phyloP scores from a whole-genome alignment of 495 filamentous ascomycete species.

The Astrocystis sublimbata region DNA sequence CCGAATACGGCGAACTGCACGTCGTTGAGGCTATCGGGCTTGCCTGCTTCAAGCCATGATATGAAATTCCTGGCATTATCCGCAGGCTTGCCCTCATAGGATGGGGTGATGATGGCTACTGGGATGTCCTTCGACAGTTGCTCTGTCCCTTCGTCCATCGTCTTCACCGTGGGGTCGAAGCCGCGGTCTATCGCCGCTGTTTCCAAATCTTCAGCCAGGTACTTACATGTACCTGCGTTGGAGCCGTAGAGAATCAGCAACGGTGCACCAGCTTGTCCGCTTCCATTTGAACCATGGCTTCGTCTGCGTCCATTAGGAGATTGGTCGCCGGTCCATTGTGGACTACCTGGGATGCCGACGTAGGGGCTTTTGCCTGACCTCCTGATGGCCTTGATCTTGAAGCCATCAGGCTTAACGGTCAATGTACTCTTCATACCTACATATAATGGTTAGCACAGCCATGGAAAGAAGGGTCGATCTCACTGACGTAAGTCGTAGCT shows the following conservation, averaged over 20 bases:
- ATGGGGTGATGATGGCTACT: constrained; percentile 60
- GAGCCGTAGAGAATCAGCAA: constrained; percentile 68
- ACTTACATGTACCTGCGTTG: constrained; percentile 69
- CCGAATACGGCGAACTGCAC: constrained; percentile 65
- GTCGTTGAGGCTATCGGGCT: constrained; percentile 43
- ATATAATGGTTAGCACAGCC: background rate
- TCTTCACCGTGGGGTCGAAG: constrained; percentile 42
- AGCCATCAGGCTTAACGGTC: constrained; percentile 67
- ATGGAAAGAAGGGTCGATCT: constrained; percentile 45
- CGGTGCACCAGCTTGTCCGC: constrained; percentile 2
- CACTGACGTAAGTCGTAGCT: constrained; percentile 57
- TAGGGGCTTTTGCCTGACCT: constrained; percentile 51
- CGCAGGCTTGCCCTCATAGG: constrained; percentile 63
- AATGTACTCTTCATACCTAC: constrained; percentile 57
- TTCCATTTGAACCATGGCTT: background rate
- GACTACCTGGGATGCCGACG: constrained; percentile 16
- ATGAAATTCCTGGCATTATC: constrained; percentile 70
- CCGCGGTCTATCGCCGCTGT: constrained; percentile 56
- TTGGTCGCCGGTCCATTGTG: constrained; percentile 27
- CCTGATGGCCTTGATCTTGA: constrained; percentile 58
- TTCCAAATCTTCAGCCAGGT: constrained; percentile 59
- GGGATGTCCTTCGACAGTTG: constrained; percentile 60
- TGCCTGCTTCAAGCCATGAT: constrained; percentile 53
- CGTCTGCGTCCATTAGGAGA: background rate
- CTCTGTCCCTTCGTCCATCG: constrained; percentile 57